Evolutionary conservation across 768 basidiomycete species (phyloP).

Genomic region (Pulveroboletus ravenelii): DNA sequence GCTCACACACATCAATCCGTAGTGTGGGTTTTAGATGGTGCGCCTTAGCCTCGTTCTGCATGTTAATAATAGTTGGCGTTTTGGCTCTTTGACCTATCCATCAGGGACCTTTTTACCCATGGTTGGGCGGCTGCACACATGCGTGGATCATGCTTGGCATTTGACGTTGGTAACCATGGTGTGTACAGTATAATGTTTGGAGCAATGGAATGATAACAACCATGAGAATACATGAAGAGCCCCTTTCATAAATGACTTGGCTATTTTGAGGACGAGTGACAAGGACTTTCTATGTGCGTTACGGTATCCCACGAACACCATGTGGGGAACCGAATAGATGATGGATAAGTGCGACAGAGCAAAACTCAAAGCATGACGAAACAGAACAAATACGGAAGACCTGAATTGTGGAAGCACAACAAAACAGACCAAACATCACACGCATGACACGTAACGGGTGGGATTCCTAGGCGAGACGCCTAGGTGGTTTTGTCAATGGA

Average conservation of each 20-base stretch:
- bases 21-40: constrained; percentile 2
- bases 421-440: constrained; percentile 9
- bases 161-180: not conserved
- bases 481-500: constrained; percentile 25
- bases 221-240: constrained; percentile 11
- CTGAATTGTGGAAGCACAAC: constrained; percentile 1
- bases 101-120: too few relatives aligned
- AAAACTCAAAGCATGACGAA: constrained; percentile 23
- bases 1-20: constrained; percentile 3
- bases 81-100: not conserved
- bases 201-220: constrained; percentile 8
- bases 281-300: constrained; percentile 22
- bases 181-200: not conserved
- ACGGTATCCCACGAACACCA: constrained; percentile 23
- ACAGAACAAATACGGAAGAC: constrained; percentile 9
- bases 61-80: not conserved
- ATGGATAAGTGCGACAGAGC: constrained; percentile 25
- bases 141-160: not conserved
- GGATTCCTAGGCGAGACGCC: too few relatives aligned
- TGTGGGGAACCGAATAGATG: constrained; percentile 25
- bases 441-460: constrained; percentile 1
- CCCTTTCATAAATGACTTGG: constrained; percentile 12
- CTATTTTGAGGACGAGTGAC: not conserved
- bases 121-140: too few relatives aligned
- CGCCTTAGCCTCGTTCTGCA: too few relatives aligned